Conservation (phyloP, 2,329 filamentous ascomycete species). For the Exophiala sideris region DNA sequence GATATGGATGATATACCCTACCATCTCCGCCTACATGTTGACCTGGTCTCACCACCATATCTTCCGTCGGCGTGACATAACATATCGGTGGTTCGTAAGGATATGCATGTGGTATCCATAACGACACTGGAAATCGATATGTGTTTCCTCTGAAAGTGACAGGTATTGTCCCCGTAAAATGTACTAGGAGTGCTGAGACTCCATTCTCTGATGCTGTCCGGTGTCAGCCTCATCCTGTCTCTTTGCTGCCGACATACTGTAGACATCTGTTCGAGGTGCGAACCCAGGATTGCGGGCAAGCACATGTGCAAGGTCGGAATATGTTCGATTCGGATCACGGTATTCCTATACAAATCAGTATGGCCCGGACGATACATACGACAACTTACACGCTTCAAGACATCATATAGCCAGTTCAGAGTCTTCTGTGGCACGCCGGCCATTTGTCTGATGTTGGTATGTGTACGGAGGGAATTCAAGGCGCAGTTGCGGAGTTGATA, state of each 20-base stretch:
- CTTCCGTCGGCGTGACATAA: conserved; percentile 83
- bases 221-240: conserved; percentile 1
- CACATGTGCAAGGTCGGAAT: conserved; percentile 82
- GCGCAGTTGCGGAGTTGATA: conserved; percentile 1
- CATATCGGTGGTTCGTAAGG: conserved; percentile 79
- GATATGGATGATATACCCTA: conserved; percentile 90
- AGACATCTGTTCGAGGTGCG: conserved; percentile 80
- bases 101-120: conserved; percentile 93
- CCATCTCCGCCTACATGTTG: conserved; percentile 87
- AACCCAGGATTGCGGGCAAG: conserved; percentile 77
- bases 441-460: conserved; percentile 36
- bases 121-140: conserved; percentile 84
- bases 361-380: background rate
- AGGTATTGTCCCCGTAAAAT: conserved; percentile 83
- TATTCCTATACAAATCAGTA: conserved; percentile 68
- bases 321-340: conserved; percentile 84
- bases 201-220: conserved; percentile 61
- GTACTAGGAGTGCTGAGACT: conserved; percentile 77
- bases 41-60: conserved; percentile 84
- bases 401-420: conserved; percentile 91
- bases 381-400: conserved; percentile 66
- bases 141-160: conserved; percentile 82
- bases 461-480: background rate
- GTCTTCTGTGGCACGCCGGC: conserved; percentile 79
- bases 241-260: conserved; percentile 64